Conservation (phyloP, 345 rosid species). For the Arabis alpina region DNA sequence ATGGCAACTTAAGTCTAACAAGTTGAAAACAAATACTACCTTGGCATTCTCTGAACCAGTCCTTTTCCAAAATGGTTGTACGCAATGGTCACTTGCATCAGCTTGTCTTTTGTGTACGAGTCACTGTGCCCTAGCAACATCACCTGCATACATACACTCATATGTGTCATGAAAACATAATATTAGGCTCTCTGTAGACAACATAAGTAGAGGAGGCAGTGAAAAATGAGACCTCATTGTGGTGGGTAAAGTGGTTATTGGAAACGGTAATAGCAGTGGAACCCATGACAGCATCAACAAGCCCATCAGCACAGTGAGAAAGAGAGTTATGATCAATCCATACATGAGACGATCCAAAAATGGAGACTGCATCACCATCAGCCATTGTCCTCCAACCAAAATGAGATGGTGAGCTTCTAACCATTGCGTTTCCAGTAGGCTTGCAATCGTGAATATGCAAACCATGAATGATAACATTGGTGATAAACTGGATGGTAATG, state of each 20-base stretch:
- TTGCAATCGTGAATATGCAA: constrained; percentile 92
- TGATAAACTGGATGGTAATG: constrained; percentile 78
- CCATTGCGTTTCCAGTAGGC: constrained; percentile 96
- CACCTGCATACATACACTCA: constrained; percentile 35
- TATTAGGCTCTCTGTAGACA: too few relatives aligned
- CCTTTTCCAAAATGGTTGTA: constrained; percentile 96
- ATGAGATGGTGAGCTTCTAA: constrained; percentile 81
- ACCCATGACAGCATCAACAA: constrained; percentile 95
- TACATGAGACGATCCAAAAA: constrained; percentile 84
- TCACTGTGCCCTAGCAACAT: constrained; percentile 94
- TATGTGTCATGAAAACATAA: too few relatives aligned
- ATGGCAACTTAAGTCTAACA: neutral
- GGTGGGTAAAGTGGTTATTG: constrained; percentile 88
- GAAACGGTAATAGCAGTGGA: constrained; percentile 90
- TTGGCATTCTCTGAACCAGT: constrained; percentile 96
- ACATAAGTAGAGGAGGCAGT: too few relatives aligned
- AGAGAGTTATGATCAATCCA: constrained; percentile 97
- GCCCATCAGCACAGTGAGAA: constrained; percentile 93
- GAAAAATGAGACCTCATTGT: constrained; percentile 57
- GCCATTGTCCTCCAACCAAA: constrained; percentile 95
- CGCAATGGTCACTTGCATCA: constrained; percentile 93
- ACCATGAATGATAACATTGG: constrained; percentile 90
- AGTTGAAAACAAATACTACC: constrained; percentile 47
- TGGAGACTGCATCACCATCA: constrained; percentile 87
- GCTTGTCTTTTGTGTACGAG: constrained; percentile 79